Evolutionary conservation across 768 basidiomycete species (phyloP).

Genomic region (Epithele typhae): DNA sequence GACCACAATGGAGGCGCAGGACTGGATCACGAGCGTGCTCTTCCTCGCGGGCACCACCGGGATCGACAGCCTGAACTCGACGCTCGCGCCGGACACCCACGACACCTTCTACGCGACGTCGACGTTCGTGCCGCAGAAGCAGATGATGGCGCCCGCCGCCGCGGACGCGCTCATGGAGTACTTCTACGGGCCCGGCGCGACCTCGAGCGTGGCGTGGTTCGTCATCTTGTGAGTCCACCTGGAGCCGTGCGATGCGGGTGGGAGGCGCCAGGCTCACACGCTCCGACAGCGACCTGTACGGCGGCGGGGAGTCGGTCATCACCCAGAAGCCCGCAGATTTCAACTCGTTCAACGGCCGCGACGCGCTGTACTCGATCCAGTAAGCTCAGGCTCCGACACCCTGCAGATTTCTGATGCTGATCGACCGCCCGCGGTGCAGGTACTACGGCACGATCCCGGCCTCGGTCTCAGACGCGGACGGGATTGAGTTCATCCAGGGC

Average conservation of each 20-base stretch:
- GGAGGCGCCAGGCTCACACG: too few species aligned
- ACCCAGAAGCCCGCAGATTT: background rate
- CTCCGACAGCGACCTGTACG: background rate
- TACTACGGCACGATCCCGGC: conserved; percentile 3
- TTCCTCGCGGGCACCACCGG: background rate
- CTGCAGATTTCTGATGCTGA: too few species aligned
- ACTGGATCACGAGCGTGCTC: background rate
- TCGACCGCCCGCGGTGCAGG: too few species aligned
- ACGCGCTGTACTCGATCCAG: conserved; percentile 5
- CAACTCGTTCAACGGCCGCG: conserved; percentile 1
- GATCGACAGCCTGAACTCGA: background rate
- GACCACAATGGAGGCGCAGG: background rate
- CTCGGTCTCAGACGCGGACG: background rate
- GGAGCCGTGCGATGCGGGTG: too few species aligned
- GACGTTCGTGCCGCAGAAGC: background rate
- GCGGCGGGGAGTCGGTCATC: background rate
- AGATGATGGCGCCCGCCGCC: background rate
- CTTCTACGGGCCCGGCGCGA: background rate
- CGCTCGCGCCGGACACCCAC: background rate
- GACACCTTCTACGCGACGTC: conserved; percentile 2
- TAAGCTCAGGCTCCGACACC: too few species aligned
- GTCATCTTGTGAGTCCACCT: background rate
- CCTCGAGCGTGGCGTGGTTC: background rate
- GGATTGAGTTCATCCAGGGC: conserved; percentile 1
- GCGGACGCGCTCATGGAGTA: conserved; percentile 1